A percentile compares a stretch with the other conserved stretches of the same genome.
phyloP scores from a whole-genome alignment of 192 early-diverging fungal species.

The Coemansia sp. region DNA sequence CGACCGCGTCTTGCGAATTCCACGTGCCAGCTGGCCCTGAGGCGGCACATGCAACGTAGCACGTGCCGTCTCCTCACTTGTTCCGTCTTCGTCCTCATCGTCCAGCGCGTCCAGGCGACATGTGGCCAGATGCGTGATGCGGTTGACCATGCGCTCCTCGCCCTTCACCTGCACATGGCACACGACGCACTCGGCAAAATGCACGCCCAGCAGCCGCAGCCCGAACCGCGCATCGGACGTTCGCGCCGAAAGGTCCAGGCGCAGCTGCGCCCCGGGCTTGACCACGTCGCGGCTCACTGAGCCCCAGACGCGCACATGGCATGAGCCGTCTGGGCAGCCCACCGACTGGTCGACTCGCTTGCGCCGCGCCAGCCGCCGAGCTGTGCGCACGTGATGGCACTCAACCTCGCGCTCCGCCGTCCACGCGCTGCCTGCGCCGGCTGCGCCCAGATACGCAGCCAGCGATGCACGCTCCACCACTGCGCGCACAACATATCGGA shows the following conservation, averaged over 20 bases:
- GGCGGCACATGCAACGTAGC: too few species aligned
- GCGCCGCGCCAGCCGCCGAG: conserved; percentile 28
- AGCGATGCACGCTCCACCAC: conserved; percentile 15
- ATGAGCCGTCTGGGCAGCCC: conserved; percentile 50
- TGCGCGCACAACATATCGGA: conserved; percentile 32
- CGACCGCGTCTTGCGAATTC: conserved; percentile 38
- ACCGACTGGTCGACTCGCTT: conserved; percentile 50
- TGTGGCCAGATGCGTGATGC: conserved; percentile 31
- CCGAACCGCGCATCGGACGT: conserved; percentile 50
- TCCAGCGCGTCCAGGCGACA: conserved; percentile 30
- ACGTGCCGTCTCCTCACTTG: neutral
- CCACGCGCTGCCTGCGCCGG: conserved; percentile 1
- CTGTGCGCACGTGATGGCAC: conserved; percentile 22
- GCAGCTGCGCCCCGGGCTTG: conserved; percentile 36
- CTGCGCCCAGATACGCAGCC: neutral
- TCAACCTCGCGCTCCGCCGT: conserved; percentile 24
- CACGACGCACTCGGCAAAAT: conserved; percentile 45
- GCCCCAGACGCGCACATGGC: conserved; percentile 46
- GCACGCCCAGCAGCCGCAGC: conserved; percentile 33
- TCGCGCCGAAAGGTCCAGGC: conserved; percentile 29
- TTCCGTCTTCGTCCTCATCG: neutral
- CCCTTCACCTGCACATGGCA: conserved; percentile 48
- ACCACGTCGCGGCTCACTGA: conserved; percentile 42
- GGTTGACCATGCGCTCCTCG: conserved; percentile 46
- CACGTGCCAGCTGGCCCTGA: conserved; percentile 12